These are phyloP conservation scores for Quercus ilex DNA, from an alignment of 306 rosid species.

Conservation along the genomic window DNA sequence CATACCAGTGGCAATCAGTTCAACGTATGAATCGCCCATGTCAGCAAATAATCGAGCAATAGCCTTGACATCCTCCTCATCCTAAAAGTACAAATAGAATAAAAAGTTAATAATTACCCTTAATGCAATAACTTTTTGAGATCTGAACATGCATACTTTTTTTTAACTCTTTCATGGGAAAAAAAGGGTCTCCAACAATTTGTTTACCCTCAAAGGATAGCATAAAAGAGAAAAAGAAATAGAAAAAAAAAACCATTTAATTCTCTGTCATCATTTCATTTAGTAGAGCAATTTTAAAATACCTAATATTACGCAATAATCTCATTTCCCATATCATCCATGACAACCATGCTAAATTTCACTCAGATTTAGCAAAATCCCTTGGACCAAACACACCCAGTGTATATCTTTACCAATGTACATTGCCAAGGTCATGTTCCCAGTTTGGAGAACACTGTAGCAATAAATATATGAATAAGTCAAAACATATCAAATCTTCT, in stretches of 20 bases:
- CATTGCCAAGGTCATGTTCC: not conserved
- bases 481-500: not conserved
- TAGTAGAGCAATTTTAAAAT: not conserved
- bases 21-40: slow-evolving; percentile 99
- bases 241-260: not conserved
- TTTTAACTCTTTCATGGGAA: not conserved
- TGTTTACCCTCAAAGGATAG: not conserved
- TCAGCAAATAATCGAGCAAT: slow-evolving; percentile 96
- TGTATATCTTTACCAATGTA: not conserved
- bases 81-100: slow-evolving; percentile 49
- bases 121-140: slow-evolving; percentile 4
- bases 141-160: not conserved
- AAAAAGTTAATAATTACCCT: slow-evolving; percentile 1
- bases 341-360: not conserved
- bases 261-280: not conserved
- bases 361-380: not conserved
- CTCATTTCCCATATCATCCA: not conserved
- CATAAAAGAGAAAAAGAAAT: not conserved
- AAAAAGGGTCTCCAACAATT: not conserved
- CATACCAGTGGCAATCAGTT: slow-evolving; percentile 85
- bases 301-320: not conserved
- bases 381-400: not conserved
- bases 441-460: not conserved
- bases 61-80: slow-evolving; percentile 99
- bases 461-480: not conserved